phyloP scores from a whole-genome alignment of 2,329 filamentous ascomycete genomes.

The Diaporthe capsici region DNA sequence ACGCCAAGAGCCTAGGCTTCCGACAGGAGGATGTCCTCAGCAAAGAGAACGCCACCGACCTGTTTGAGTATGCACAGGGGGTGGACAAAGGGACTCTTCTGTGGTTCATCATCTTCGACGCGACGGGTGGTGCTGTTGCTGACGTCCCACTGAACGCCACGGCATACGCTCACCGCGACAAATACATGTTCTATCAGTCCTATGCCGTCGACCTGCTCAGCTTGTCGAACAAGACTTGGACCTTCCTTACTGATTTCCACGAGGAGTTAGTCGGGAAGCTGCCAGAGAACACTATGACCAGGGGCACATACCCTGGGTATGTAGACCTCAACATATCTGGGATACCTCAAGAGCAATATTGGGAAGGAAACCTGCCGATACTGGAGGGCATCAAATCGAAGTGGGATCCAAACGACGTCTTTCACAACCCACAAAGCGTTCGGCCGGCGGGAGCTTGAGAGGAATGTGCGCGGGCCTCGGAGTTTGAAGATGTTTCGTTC shows the following conservation, averaged over 20 bases:
- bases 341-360: conserved; percentile 66
- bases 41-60: conserved; percentile 57
- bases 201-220: conserved; percentile 68
- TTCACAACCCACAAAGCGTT: conserved; percentile 73
- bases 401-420: conserved; percentile 68
- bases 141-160: conserved; percentile 70
- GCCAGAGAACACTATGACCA: conserved; percentile 52
- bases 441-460: conserved; percentile 45
- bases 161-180: conserved; percentile 75
- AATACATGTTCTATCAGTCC: conserved; percentile 74
- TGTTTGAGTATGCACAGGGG: conserved; percentile 69
- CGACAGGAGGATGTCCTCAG: conserved; percentile 62
- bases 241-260: conserved; percentile 68
- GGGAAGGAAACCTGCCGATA: conserved; percentile 64
- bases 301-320: conserved; percentile 73
- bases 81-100: conserved; percentile 64
- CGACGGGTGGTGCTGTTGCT: conserved; percentile 71
- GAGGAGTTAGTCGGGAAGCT: conserved; percentile 53
- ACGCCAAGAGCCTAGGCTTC: conserved; percentile 71
- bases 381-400: conserved; percentile 65
- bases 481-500: no score
- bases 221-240: conserved; percentile 60
- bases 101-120: conserved; percentile 75
- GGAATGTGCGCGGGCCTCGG: no score
- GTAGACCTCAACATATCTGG: conserved; percentile 66